Percentiles rank a stretch among this genome's conserved stretches.
Conservation (phyloP, 2,329 filamentous ascomycete genomes). For the Xylariaceae sp. region DNA sequence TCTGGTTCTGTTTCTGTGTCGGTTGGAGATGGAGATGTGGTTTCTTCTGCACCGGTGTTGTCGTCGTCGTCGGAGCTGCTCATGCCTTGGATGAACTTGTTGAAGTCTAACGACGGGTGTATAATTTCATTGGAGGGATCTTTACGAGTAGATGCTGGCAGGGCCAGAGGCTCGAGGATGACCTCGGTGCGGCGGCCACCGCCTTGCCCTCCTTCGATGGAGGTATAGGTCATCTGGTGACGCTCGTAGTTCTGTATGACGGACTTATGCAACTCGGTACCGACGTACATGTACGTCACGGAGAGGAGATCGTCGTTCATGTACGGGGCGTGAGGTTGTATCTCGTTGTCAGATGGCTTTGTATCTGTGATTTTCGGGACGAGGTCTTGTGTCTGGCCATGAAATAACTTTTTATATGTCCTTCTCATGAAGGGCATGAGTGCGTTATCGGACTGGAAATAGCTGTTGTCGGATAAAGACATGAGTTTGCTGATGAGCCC, state of each 20-base stretch:
- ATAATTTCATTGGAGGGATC: no score
- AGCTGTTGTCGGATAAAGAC: no score
- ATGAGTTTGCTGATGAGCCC: not conserved
- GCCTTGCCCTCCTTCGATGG: conserved; percentile 48
- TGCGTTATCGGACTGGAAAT: no score
- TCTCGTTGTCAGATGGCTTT: not conserved
- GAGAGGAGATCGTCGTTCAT: conserved; percentile 6
- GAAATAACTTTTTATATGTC: no score
- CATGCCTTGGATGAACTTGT: not conserved
- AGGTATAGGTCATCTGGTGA: conserved; percentile 48
- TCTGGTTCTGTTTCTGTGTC: not conserved
- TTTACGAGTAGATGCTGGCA: no score
- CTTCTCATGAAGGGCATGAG: no score
- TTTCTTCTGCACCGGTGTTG: no score
- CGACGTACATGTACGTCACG: conserved; percentile 43
- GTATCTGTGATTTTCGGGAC: not conserved
- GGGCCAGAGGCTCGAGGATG: conserved; percentile 36
- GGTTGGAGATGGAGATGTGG: no score
- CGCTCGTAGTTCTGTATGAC: conserved; percentile 40
- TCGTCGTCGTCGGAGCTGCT: no score
- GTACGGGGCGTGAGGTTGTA: not conserved
- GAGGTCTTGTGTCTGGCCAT: not conserved
- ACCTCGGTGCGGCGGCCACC: conserved; percentile 50
- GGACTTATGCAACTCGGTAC: conserved; percentile 47
- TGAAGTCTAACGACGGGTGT: not conserved